A percentile compares a stretch with the other conserved stretches of the same genome.
These are phyloP conservation scores for Russula compacta DNA, from an alignment of 768 basidiomycete genomes.

Conservation along the genomic window DNA sequence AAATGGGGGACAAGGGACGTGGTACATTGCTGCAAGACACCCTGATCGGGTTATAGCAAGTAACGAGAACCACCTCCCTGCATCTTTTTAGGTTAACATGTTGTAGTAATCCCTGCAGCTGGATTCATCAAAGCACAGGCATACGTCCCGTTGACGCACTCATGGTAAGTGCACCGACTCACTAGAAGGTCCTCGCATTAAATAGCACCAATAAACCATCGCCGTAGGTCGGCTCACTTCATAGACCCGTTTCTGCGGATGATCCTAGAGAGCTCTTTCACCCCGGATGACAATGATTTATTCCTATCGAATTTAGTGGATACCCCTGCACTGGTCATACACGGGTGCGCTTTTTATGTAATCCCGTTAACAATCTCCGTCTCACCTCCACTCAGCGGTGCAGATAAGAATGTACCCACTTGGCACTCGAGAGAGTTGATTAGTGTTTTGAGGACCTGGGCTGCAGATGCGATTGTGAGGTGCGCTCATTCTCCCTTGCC, in stretches of 20 bases:
- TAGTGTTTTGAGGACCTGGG: slow-evolving; percentile 49
- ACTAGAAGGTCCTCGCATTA: not conserved
- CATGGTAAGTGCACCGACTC: slow-evolving; percentile 33
- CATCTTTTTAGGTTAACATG: not conserved
- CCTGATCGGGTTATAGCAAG: slow-evolving; percentile 68
- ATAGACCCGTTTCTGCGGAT: slow-evolving; percentile 65
- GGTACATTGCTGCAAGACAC: slow-evolving; percentile 68
- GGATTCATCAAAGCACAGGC: slow-evolving; percentile 83
- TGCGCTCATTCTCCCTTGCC: slow-evolving; percentile 25
- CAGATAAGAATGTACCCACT: slow-evolving; percentile 79
- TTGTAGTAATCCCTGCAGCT: slow-evolving; percentile 62
- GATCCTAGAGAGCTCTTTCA: slow-evolving; percentile 64
- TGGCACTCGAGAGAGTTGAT: slow-evolving; percentile 73
- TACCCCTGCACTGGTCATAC: slow-evolving; percentile 62
- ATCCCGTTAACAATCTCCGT: not conserved
- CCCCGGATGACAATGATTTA: slow-evolving; percentile 82
- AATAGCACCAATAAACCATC: not conserved
- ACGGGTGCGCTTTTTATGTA: slow-evolving; percentile 47
- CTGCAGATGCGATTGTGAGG: slow-evolving; percentile 43
- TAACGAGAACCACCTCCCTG: slow-evolving; percentile 26
- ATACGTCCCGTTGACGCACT: slow-evolving; percentile 67
- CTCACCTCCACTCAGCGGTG: slow-evolving; percentile 38
- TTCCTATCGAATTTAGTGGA: slow-evolving; percentile 71
- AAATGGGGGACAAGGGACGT: slow-evolving; percentile 87
- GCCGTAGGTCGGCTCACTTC: slow-evolving; percentile 56